Conservation (phyloP, 1,284 basidiomycete species). For the Tilletia horrida region DNA sequence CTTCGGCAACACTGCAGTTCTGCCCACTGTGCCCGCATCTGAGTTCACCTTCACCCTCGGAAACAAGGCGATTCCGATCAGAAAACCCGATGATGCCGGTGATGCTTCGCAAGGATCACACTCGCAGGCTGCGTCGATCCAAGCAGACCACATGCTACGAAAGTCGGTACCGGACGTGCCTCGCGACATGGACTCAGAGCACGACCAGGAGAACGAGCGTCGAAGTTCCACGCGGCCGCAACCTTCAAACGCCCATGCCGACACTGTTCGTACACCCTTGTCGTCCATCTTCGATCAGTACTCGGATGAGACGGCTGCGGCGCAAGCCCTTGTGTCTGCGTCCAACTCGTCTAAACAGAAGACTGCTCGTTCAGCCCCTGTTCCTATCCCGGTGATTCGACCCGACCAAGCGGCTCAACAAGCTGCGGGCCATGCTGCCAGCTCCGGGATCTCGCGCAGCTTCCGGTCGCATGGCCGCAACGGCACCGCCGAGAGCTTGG, state of each 20-base stretch:
- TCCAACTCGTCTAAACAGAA: constrained; percentile 8
- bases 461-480: constrained; percentile 15
- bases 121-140: background rate
- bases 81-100: constrained; percentile 25
- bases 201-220: constrained; percentile 15
- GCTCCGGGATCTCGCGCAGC: background rate
- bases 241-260: background rate
- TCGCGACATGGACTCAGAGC: constrained; percentile 8
- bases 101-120: background rate
- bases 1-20: constrained; percentile 11
- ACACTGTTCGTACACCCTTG: background rate
- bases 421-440: background rate
- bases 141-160: background rate
- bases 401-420: constrained; percentile 6
- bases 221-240: background rate
- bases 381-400: constrained; percentile 9
- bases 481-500: constrained; percentile 15
- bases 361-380: background rate
- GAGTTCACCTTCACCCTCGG: constrained; percentile 25
- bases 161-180: constrained; percentile 4
- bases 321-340: constrained; percentile 1
- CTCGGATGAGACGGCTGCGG: constrained; percentile 11
- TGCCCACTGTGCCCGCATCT: constrained; percentile 23
- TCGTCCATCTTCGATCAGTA: constrained; percentile 9
- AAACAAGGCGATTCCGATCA: constrained; percentile 42